These are phyloP conservation scores for Mycena filopes DNA, from an alignment of 768 basidiomycete genomes.

Conservation along the genomic window DNA sequence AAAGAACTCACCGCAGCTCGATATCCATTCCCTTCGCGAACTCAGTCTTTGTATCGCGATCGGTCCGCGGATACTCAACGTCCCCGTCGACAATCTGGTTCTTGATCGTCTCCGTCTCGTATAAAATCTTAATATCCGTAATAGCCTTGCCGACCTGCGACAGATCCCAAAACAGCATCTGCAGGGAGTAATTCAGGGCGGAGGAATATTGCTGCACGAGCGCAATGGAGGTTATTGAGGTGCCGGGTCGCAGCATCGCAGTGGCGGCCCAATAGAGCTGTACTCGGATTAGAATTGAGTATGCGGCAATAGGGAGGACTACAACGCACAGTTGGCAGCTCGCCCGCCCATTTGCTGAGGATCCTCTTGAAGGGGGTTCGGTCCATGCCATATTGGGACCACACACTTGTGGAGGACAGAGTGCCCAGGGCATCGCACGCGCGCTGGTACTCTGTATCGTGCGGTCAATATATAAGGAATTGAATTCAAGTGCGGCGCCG, in stretches of 20 bases:
- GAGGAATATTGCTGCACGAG: conserved; percentile 40
- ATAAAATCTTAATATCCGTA: conserved; percentile 37
- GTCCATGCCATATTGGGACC: conserved; percentile 20
- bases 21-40: conserved; percentile 31
- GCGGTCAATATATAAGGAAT: background rate
- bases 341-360: conserved; percentile 1
- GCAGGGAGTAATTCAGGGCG: conserved; percentile 38
- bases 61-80: conserved; percentile 36
- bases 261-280: conserved; percentile 43
- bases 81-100: conserved; percentile 42
- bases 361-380: background rate
- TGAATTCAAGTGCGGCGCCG: background rate
- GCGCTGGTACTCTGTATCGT: conserved; percentile 20
- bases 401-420: background rate
- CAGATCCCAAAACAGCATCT: conserved; percentile 22
- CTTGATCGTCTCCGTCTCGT: conserved; percentile 32
- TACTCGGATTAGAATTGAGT: background rate
- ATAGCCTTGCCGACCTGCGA: conserved; percentile 28
- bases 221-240: conserved; percentile 43
- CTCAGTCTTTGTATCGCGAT: no score
- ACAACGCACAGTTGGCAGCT: conserved; percentile 23
- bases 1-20: conserved; percentile 16
- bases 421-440: conserved; percentile 15
- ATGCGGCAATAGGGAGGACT: background rate
- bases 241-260: conserved; percentile 39